Percentiles rank a stretch among this genome's conserved stretches.
Conservation (phyloP, 345 rosid species). For the Reutealis trisperma region DNA sequence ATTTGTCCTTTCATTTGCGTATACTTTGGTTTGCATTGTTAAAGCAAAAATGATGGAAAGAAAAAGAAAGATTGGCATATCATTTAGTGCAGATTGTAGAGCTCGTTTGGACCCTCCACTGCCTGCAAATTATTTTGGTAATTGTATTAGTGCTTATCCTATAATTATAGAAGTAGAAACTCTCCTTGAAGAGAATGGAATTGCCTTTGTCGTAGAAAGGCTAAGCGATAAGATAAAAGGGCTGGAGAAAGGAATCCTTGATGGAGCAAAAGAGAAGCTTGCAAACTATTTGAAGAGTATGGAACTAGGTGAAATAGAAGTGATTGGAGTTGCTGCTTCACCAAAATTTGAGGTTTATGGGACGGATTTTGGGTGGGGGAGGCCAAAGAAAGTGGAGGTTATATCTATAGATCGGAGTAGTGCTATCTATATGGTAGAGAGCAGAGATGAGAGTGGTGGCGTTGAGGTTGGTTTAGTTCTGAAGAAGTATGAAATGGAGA, state of each 20-base stretch:
- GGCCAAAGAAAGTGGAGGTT: neutral
- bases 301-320: no score
- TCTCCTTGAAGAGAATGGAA: no score
- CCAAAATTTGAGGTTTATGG: neutral
- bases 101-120: constrained; percentile 10
- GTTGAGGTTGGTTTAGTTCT: constrained; percentile 32
- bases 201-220: no score
- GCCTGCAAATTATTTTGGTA: constrained; percentile 2
- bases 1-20: constrained; percentile 7
- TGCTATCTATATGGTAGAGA: constrained; percentile 19
- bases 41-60: neutral
- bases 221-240: no score
- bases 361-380: neutral
- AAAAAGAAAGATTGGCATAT: neutral
- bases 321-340: neutral
- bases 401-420: neutral
- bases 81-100: constrained; percentile 5
- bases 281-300: no score
- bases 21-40: neutral
- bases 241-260: no score
- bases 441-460: constrained; percentile 28
- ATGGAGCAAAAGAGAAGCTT: no score
- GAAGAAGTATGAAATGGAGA: neutral
- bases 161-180: no score
- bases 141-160: neutral